These are phyloP conservation scores for Cucurbita argyrosperma DNA, from an alignment of 306 rosid genomes.

Conservation along the genomic window DNA sequence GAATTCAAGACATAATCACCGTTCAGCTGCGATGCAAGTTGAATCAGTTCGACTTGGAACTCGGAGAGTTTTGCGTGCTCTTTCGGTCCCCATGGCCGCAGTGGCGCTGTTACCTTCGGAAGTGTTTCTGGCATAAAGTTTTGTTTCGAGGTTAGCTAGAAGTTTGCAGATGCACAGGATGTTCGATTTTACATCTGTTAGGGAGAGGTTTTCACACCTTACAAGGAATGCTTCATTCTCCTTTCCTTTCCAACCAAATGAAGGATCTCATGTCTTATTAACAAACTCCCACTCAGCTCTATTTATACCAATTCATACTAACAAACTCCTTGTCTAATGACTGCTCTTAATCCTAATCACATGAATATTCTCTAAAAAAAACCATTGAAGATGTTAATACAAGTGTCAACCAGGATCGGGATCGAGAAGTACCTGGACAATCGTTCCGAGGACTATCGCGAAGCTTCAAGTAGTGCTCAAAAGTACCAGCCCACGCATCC, in stretches of 20 bases:
- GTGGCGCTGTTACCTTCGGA: conserved; percentile 41
- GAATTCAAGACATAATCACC: conserved; percentile 67
- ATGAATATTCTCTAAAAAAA: not conserved
- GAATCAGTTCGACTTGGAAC: conserved; percentile 78
- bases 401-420: not conserved
- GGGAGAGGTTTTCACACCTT: too few relatives aligned
- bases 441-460: conserved; percentile 71
- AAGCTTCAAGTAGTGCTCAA: conserved; percentile 54
- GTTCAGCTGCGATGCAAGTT: conserved; percentile 87
- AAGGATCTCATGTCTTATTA: too few relatives aligned
- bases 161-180: too few relatives aligned
- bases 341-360: not conserved
- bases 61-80: conserved; percentile 68
- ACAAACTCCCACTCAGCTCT: too few relatives aligned
- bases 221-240: too few relatives aligned
- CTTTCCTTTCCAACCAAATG: too few relatives aligned
- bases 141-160: not conserved
- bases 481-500: conserved; percentile 97
- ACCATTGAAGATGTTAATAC: not conserved
- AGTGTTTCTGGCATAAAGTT: conserved; percentile 44
- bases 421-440: conserved; percentile 61
- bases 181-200: too few relatives aligned
- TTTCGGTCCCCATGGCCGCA: conserved; percentile 61
- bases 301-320: not conserved
- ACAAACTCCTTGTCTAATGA: not conserved